phyloP scores from a whole-genome alignment of 306 rosid species.

The Gillenia trifoliata region DNA sequence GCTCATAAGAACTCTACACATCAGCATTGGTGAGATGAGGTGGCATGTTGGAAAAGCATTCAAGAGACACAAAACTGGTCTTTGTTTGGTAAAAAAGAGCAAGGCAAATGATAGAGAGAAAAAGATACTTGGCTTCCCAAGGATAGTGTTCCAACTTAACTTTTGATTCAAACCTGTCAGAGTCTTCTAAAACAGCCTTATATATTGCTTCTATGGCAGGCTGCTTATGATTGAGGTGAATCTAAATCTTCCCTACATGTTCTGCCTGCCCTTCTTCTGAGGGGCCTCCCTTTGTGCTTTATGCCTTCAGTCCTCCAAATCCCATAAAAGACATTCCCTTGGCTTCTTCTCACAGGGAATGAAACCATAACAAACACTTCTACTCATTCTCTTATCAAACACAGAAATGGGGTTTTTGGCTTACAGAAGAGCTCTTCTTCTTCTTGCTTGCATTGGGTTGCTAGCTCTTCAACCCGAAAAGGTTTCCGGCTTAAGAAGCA shows the following conservation, averaged over 20 bases:
- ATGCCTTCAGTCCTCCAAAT: constrained; percentile 60
- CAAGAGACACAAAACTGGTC: constrained; percentile 33
- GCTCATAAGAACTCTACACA: constrained; percentile 17
- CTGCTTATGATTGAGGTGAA: constrained; percentile 85
- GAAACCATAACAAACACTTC: constrained; percentile 30
- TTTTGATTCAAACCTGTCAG: constrained; percentile 84
- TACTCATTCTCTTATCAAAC: constrained; percentile 19
- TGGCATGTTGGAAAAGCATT: constrained; percentile 23
- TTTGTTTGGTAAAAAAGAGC: constrained; percentile 55
- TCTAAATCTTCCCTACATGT: constrained; percentile 59
- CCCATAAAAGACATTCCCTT: constrained; percentile 49
- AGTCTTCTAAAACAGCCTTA: constrained; percentile 74
- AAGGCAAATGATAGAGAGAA: constrained; percentile 44
- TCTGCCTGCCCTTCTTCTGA: constrained; percentile 27
- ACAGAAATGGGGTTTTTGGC: constrained; percentile 48
- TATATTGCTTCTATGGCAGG: constrained; percentile 69
- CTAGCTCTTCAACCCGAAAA: constrained; percentile 57
- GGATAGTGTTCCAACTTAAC: constrained; percentile 69
- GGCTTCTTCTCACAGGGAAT: constrained; percentile 38
- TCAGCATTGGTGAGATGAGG: constrained; percentile 37
- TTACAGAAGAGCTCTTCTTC: constrained; percentile 38
- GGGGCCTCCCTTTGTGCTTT: constrained; percentile 43
- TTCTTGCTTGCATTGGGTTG: constrained; percentile 49
- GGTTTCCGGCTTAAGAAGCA: constrained; percentile 57
- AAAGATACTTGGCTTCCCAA: constrained; percentile 94